Evolutionary conservation across 331 rosid genomes (phyloP).

Genomic region (Ulmus americana): DNA sequence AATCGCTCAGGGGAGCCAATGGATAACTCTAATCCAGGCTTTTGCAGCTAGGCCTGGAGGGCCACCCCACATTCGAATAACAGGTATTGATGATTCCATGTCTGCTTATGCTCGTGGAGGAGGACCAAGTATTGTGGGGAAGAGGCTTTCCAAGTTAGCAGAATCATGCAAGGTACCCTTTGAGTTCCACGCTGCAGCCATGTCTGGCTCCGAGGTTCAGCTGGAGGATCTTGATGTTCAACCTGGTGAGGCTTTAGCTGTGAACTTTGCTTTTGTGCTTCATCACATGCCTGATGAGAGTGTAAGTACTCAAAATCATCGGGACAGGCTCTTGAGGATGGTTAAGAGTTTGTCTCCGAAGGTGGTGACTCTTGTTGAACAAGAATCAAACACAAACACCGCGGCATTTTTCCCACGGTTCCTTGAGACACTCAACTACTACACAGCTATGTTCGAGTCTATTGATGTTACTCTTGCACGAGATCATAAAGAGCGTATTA

Average conservation of each 20-base stretch:
- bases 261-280: constrained; percentile 85
- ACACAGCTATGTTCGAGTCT: constrained; percentile 86
- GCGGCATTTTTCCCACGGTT: constrained; percentile 79
- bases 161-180: constrained; percentile 65
- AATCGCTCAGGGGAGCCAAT: constrained; percentile 86
- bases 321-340: constrained; percentile 70
- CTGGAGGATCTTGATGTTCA: constrained; percentile 47
- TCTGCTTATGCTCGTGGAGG: constrained; percentile 96
- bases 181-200: constrained; percentile 65
- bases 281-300: constrained; percentile 97
- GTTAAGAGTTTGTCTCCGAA: constrained; percentile 83
- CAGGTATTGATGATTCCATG: constrained; percentile 73
- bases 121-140: constrained; percentile 68
- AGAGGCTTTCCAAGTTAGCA: constrained; percentile 68
- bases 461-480: constrained; percentile 78
- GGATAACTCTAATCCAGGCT: constrained; percentile 91
- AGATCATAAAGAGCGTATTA: constrained; percentile 68
- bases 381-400: constrained; percentile 84
- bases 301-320: constrained; percentile 75
- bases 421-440: constrained; percentile 64
- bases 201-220: constrained; percentile 67
- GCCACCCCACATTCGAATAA: constrained; percentile 87
- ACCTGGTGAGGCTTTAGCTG: constrained; percentile 77
- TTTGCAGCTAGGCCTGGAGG: constrained; percentile 96
- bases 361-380: constrained; percentile 95